Evolutionary conservation across 2,329 filamentous ascomycete genomes (phyloP).

Genomic region (Zarea fungicola): DNA sequence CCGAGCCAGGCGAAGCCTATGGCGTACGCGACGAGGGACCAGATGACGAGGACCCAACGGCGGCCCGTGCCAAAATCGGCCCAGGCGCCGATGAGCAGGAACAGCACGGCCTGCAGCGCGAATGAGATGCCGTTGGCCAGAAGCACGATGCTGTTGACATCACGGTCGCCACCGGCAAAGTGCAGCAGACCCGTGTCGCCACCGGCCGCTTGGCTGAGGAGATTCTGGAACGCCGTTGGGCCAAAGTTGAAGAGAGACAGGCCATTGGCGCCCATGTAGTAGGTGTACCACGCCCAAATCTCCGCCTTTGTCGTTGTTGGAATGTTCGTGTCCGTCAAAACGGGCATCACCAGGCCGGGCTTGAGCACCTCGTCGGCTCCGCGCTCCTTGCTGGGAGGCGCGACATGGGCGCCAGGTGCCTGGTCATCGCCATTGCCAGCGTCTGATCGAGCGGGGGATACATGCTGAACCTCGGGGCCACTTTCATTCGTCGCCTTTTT

Average conservation of each 20-base stretch:
- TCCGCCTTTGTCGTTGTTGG: constrained; percentile 9
- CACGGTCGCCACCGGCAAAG: constrained; percentile 52
- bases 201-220: constrained; percentile 56
- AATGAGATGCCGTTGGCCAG: constrained; percentile 64
- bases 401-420: not conserved
- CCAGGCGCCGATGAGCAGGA: constrained; percentile 47
- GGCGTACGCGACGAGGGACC: constrained; percentile 56
- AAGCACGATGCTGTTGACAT: constrained; percentile 62
- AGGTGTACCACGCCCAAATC: constrained; percentile 28
- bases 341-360: constrained; percentile 9
- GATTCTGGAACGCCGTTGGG: constrained; percentile 59
- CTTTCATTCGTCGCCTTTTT: not conserved
- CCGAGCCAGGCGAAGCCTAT: constrained; percentile 64
- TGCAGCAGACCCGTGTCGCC: constrained; percentile 43
- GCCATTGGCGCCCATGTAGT: constrained; percentile 64
- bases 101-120: constrained; percentile 56
- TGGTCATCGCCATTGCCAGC: not conserved
- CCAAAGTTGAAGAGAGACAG: constrained; percentile 59
- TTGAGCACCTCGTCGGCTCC: not conserved
- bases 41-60: constrained; percentile 56
- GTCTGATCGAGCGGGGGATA: not conserved
- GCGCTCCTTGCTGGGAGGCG: not conserved
- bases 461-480: not conserved
- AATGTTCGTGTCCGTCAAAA: constrained; percentile 8
- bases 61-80: constrained; percentile 62